A percentile compares a stretch with the other conserved stretches of the same genome.
These are phyloP conservation scores for Neofusicoccum sp. DNA, from an alignment of 2,329 filamentous ascomycete genomes.

Conservation along the genomic window DNA sequence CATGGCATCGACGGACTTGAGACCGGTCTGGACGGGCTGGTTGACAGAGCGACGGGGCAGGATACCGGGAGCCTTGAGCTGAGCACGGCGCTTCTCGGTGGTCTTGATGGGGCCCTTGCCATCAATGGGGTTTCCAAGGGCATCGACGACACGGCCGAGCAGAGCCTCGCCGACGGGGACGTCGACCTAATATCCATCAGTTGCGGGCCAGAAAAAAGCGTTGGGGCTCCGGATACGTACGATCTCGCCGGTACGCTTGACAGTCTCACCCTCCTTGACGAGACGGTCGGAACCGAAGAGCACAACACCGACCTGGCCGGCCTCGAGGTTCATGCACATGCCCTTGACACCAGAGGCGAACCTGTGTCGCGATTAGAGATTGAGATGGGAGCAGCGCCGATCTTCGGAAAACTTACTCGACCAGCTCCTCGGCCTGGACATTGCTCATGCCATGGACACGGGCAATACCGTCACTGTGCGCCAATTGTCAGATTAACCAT, in stretches of 20 bases:
- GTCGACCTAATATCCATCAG: slow-evolving; percentile 69
- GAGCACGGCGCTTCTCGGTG: slow-evolving; percentile 90
- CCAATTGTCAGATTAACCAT: slow-evolving; percentile 36
- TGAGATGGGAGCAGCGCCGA: slow-evolving; percentile 23
- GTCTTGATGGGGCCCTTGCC: slow-evolving; percentile 97
- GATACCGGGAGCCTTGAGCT: slow-evolving; percentile 99
- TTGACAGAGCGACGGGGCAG: slow-evolving; percentile 96
- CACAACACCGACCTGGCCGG: slow-evolving; percentile 99
- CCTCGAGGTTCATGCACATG: slow-evolving; percentile 99
- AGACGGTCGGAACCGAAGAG: slow-evolving; percentile 99
- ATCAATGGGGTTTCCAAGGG: slow-evolving; percentile 98
- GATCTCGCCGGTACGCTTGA: slow-evolving; percentile 99
- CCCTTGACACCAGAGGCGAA: slow-evolving; percentile 99
- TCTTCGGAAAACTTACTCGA: slow-evolving; percentile 74
- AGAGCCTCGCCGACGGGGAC: slow-evolving; percentile 90
- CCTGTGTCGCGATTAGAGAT: slow-evolving; percentile 53
- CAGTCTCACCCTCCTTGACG: slow-evolving; percentile 98
- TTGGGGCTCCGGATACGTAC: slow-evolving; percentile 59
- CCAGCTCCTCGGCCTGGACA: slow-evolving; percentile 99
- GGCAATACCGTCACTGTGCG: slow-evolving; percentile 95
- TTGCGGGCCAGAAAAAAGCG: background rate
- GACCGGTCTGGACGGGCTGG: slow-evolving; percentile 98
- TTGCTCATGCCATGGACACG: slow-evolving; percentile 99
- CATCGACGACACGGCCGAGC: slow-evolving; percentile 97
- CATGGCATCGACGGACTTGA: slow-evolving; percentile 99